These are phyloP conservation scores for Salix viminalis DNA, from an alignment of 345 rosid genomes.

Conservation along the genomic window DNA sequence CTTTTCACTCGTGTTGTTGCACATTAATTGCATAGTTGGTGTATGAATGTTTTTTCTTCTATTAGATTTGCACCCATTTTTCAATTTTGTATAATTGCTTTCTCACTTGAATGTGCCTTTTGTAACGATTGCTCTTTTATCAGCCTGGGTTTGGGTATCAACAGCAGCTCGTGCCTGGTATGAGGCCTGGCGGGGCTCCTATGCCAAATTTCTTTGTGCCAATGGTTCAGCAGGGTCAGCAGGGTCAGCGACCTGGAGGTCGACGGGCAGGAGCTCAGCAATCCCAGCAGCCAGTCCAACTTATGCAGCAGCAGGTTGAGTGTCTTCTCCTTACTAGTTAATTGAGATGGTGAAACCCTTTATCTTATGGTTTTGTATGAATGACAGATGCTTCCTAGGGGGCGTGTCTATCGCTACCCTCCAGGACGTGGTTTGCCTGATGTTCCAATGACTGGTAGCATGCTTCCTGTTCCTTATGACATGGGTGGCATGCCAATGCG, in stretches of 20 bases:
- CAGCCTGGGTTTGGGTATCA: constrained; percentile 93
- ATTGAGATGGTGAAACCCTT: neutral
- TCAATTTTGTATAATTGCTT: neutral
- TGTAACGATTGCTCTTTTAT: neutral
- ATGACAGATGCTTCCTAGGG: constrained; percentile 75
- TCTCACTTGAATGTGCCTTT: neutral
- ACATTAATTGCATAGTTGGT: neutral
- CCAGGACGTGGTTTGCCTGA: constrained; percentile 81
- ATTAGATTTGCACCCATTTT: neutral
- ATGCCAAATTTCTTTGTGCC: constrained; percentile 80
- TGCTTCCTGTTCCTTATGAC: constrained; percentile 70
- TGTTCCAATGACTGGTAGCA: constrained; percentile 57
- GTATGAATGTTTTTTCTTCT: neutral
- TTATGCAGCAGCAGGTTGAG: constrained; percentile 80
- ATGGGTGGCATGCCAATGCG: constrained; percentile 60
- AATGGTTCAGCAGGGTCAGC: constrained; percentile 90
- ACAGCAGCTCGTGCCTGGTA: constrained; percentile 89
- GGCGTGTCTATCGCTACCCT: constrained; percentile 65
- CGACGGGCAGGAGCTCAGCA: constrained; percentile 70
- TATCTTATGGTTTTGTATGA: neutral
- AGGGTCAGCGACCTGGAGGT: constrained; percentile 80
- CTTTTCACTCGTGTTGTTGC: neutral
- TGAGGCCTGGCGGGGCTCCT: constrained; percentile 78
- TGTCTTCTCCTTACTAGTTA: neutral
- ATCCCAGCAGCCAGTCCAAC: constrained; percentile 66